Evolutionary conservation across 2,329 filamentous ascomycete species (phyloP), one percentile per base, ranked within the genome.

Genomic region (Leptographium lundbergii): DNA sequence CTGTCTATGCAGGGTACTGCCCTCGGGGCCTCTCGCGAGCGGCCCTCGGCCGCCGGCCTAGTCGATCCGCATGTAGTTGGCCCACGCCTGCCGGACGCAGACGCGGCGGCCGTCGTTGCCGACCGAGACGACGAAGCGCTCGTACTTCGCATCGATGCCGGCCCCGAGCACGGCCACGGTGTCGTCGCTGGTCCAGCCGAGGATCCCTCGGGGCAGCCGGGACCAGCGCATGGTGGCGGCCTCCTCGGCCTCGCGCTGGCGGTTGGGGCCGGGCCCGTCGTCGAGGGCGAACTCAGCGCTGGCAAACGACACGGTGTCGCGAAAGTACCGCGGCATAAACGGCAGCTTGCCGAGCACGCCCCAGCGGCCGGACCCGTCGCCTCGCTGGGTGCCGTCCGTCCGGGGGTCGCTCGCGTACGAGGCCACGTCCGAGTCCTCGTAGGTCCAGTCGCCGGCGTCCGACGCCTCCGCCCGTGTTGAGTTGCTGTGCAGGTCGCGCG

Each of bases 221-320:
- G 75, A 73, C 19, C 76, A 79, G 2, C 77, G 77, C 10, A 81
- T 69, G 2, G 78, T 76, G 2, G 75, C 73, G 36, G 69, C 71
- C 34, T 75, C 76, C 17, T 60, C 58, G 3, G 58, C 57, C 53
- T 65, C 63, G 19, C 60, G 60, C 72, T 52, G 75, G 68, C 32
- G 78, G 11, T 57, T 53, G 3, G 58, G 53, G 2, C 59, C 63
- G 0, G 62, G 60, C 0, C 59, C 75, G 66, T 95, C 90, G 36
- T 94, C 87, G 45, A 90, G 86, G 66, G 94, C 87, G 66, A 97
- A 97, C 39, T 86, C 84, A 3, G 83, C 81, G 48, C 85, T 89
- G 4, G 89, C 81, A 66, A 92, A 91, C 0, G 89, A 95, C 70
- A 96, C 96, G 10, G 87, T 81, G 64, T 97, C 94, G 1, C 89